Evolutionary conservation across 148 eudicot species (phyloP).

Genomic region (Rhododendron williamsianum): DNA sequence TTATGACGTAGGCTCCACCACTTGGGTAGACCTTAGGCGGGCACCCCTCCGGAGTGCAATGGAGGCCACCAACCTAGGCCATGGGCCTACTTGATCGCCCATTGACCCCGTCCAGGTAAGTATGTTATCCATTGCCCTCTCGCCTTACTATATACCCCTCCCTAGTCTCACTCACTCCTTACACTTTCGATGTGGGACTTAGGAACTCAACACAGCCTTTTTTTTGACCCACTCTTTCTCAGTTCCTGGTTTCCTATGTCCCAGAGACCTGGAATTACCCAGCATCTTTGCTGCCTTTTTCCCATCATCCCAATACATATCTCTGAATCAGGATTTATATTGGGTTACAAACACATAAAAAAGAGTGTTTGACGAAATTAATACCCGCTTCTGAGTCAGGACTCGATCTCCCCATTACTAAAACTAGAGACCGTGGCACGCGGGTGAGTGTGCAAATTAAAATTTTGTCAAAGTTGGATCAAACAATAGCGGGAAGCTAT

Average conservation of each 20-base stretch:
- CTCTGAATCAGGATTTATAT: not conserved
- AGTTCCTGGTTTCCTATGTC: not conserved
- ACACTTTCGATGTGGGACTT: not conserved
- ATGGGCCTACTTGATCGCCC: slow-evolving; percentile 61
- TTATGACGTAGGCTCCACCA: slow-evolving; percentile 67
- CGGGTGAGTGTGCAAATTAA: no score
- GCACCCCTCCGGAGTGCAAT: slow-evolving; percentile 57
- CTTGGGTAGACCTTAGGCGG: slow-evolving; percentile 33
- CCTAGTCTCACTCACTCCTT: not conserved
- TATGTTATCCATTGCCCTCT: slow-evolving; percentile 10
- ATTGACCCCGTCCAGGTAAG: slow-evolving; percentile 88
- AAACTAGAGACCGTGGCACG: no score
- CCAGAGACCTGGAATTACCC: not conserved
- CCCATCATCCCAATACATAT: not conserved
- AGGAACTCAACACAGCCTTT: not conserved
- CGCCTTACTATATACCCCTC: not conserved
- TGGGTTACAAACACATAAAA: not conserved
- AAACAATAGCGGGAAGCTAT: no score
- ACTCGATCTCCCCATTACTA: no score
- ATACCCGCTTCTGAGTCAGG: no score
- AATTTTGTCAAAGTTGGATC: no score
- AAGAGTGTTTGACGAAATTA: not conserved
- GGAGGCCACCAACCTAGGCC: slow-evolving; percentile 62
- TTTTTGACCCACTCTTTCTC: not conserved
- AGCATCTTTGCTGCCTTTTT: not conserved